phyloP scores from a whole-genome alignment of 495 filamentous ascomycete genomes.

The Daldinia caldariorum region DNA sequence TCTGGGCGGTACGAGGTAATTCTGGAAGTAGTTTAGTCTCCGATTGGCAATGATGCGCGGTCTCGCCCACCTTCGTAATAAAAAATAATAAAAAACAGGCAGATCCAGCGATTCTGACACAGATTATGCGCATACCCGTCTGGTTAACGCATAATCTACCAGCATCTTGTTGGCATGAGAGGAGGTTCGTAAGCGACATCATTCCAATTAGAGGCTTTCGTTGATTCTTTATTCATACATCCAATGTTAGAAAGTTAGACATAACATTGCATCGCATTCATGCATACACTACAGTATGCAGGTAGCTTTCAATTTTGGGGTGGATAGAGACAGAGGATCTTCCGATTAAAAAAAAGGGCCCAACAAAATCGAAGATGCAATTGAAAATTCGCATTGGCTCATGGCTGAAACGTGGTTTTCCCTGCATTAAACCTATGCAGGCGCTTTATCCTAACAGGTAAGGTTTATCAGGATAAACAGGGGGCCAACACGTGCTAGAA shows the following conservation, averaged over 20 bases:
- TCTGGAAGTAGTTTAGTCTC: slow-evolving; percentile 29
- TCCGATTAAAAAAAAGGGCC: slow-evolving; percentile 2
- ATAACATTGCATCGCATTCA: slow-evolving; percentile 6
- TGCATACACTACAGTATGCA: neutral
- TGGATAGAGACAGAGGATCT: neutral
- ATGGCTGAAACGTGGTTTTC: slow-evolving; percentile 42
- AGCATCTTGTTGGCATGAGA: neutral
- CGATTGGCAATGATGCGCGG: neutral
- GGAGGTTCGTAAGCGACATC: neutral
- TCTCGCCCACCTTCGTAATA: neutral
- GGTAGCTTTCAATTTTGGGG: slow-evolving; percentile 1
- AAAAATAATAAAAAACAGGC: too few relatives aligned
- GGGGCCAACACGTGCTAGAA: slow-evolving; percentile 27
- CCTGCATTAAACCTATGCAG: slow-evolving; percentile 39
- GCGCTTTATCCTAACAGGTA: slow-evolving; percentile 36
- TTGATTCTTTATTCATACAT: slow-evolving; percentile 7
- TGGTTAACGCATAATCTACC: neutral
- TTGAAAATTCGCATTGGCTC: slow-evolving; percentile 17
- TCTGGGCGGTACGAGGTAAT: slow-evolving; percentile 35
- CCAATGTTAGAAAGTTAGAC: slow-evolving; percentile 20
- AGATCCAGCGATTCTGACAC: neutral
- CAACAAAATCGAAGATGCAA: slow-evolving; percentile 12
- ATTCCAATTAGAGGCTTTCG: slow-evolving; percentile 19
- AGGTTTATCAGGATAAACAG: slow-evolving; percentile 14
- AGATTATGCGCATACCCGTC: slow-evolving; percentile 35